Base-by-base conservation (phyloP, 1,284 basidiomycete species). In the Phenoliferia sp. region DNA sequence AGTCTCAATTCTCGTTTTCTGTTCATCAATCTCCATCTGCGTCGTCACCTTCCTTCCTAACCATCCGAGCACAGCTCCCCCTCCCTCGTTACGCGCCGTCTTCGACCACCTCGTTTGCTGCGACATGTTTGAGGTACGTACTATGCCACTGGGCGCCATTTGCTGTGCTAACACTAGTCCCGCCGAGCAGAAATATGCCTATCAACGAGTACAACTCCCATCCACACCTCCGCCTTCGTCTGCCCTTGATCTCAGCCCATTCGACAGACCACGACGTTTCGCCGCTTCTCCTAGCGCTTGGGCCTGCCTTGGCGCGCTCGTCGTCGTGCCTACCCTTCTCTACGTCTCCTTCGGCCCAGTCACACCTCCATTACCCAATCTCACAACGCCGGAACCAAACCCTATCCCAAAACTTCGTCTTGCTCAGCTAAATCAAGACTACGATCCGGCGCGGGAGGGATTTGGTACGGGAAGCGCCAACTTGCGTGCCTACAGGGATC, bases 401-500 rank as follows among this genome's bases (percentile, higher is more conserved):
- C 22, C 50, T 12, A 44, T 12, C 50, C 50, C 50, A 26, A 26
- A 19, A 9, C 10, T 9, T 32, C 56, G 57, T 10, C 57, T 64
- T 2, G 48, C 32, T n/a, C 26, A 36, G 33, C 57, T 59, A 35
- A 59, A 64, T 6, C 26, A 9, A 19, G 59, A 61, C 17, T 65
- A 65, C 31, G 55, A 61, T 39, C 28, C 54, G 17, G 9, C 22
- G 12, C 12, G 9, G 7, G 64, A 65, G 31, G 64, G 64, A 0
- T 61, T 57, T 26, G 64, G 64, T 12, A 55, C 52, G 19, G 59
- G 59, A 2, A 44, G n/a, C 52, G 54, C 36, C 15, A 35, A 57
- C 35, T 55, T 65, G 6, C 31, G 15, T 3, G 31, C 19, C 16
- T 65, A 65, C 32, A 33, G 59, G 17, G 26, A 36, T 6, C 36